Conservation (phyloP, 1,139 yeast genomes). For the Taiozyma sp. region DNA sequence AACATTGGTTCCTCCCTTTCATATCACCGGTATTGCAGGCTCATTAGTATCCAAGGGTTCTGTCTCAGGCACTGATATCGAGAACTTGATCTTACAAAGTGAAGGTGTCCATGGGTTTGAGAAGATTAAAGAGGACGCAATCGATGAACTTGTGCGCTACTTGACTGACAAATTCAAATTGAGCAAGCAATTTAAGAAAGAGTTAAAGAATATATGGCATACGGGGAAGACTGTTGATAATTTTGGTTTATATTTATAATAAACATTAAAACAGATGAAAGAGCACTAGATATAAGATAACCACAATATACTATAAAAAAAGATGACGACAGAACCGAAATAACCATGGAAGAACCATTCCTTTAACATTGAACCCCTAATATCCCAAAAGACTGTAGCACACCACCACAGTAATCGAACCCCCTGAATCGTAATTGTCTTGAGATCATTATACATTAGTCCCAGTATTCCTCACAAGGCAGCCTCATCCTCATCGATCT, state of each 20-base stretch:
- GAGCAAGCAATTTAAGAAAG: conserved; percentile 3
- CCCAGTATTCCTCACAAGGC: neutral
- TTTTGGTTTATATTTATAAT: conserved; percentile 19
- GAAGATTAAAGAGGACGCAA: conserved; percentile 27
- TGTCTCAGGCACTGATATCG: conserved; percentile 1
- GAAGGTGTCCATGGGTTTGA: conserved; percentile 58
- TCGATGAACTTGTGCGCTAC: conserved; percentile 16
- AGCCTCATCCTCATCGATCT: conserved; percentile 34
- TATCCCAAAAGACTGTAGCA: neutral
- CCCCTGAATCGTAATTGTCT: neutral
- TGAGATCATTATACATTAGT: neutral
- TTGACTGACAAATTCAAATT: conserved; percentile 16
- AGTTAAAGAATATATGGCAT: conserved; percentile 7
- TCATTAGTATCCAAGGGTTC: conserved; percentile 31
- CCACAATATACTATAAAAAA: neutral
- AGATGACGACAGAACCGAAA: neutral
- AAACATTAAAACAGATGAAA: neutral
- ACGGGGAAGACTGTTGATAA: conserved; percentile 19
- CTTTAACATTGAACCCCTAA: neutral
- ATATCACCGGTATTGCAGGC: conserved; percentile 47
- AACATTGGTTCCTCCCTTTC: conserved; percentile 46
- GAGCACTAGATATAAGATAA: neutral
- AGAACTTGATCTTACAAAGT: conserved; percentile 36
- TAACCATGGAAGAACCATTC: neutral
- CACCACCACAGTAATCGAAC: neutral